Percentiles rank a stretch among this genome's conserved stretches.
phyloP scores from a whole-genome alignment of 2,329 filamentous ascomycete species.

The Cryphonectria radicalis region DNA sequence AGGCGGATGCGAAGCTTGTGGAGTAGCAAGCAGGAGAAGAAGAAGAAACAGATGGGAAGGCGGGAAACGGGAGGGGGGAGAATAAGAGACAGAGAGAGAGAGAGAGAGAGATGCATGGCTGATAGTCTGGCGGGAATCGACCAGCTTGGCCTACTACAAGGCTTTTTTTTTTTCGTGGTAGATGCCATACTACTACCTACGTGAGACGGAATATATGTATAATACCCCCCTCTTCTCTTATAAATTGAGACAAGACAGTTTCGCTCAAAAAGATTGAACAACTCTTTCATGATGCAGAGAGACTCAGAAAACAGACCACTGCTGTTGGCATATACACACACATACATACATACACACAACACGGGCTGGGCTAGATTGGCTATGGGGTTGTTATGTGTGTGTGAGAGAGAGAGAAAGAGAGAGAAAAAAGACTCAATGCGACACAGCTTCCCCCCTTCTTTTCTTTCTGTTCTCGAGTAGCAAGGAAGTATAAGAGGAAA shows the following conservation, averaged over 20 bases:
- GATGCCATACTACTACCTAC: background rate
- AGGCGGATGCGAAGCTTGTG: conserved; percentile 75
- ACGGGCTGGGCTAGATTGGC: background rate
- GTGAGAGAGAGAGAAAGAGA: background rate
- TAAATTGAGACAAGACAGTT: background rate
- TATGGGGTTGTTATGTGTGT: background rate
- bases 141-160: background rate
- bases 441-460: background rate
- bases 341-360: background rate
- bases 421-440: conserved; percentile 10
- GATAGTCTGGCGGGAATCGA: background rate
- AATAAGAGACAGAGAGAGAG: too few species aligned
- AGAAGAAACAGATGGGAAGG: background rate
- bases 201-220: background rate
- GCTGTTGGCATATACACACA: background rate
- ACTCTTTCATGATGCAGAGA: background rate
- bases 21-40: conserved; percentile 37
- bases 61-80: background rate
- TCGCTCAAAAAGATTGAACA: background rate
- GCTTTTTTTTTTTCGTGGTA: background rate
- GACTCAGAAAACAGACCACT: background rate
- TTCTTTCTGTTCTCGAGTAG: background rate
- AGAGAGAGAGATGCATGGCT: background rate
- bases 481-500: background rate
- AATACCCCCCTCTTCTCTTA: background rate